Conservation (phyloP, 164 flowering plant species). For the Stephania cephalantha region DNA sequence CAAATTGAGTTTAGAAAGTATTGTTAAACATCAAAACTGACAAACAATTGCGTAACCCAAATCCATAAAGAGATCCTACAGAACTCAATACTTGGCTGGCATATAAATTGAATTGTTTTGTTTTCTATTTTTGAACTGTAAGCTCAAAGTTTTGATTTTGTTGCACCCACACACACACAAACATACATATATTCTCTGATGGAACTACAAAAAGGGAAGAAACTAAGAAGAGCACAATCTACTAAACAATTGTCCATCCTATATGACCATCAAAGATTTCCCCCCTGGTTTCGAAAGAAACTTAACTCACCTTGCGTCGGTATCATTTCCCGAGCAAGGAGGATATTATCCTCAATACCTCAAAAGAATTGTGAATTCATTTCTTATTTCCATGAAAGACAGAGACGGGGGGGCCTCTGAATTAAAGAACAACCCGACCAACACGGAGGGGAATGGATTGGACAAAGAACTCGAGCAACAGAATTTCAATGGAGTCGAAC, state of each 20-base stretch:
- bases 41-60: too few relatives aligned
- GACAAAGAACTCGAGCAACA: not conserved
- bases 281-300: conserved; percentile 10
- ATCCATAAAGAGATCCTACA: too few relatives aligned
- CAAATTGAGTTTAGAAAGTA: too few relatives aligned
- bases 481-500: not conserved
- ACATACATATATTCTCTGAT: not conserved
- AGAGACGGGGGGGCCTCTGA: conserved; percentile 13
- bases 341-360: conserved; percentile 7
- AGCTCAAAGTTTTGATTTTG: not conserved
- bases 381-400: conserved; percentile 12
- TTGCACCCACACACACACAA: not conserved
- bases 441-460: not conserved
- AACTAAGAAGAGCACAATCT: not conserved
- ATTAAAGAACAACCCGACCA: conserved; percentile 3
- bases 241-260: not conserved
- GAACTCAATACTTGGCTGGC: not conserved
- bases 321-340: conserved; percentile 13
- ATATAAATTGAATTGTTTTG: not conserved
- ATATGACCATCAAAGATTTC: not conserved
- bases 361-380: conserved; percentile 14
- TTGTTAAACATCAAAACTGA: too few relatives aligned
- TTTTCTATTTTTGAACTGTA: not conserved
- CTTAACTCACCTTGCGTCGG: conserved; percentile 5
- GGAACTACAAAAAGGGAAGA: conserved; percentile 5